Conservation (phyloP, 176 grass and related monocot species). For the Lolium perenne region DNA sequence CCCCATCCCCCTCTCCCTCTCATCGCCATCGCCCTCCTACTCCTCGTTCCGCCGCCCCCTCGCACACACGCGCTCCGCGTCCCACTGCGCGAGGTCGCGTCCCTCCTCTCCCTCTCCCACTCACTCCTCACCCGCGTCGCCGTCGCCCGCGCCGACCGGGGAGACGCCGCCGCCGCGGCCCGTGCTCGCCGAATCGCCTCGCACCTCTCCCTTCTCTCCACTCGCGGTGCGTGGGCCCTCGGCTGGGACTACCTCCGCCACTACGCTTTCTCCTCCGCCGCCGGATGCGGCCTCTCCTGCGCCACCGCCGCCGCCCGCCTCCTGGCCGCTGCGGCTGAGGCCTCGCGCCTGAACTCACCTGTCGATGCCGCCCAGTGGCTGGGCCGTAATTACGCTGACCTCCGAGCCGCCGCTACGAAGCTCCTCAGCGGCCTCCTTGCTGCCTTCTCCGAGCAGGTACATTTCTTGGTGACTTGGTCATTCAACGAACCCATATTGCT, state of each 20-base stretch:
- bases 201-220: conserved; percentile 51
- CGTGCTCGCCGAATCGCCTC: conserved; percentile 63
- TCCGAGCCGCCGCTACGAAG: conserved; percentile 49
- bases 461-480: neutral
- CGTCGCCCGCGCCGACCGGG: conserved; percentile 61
- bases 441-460: conserved; percentile 80
- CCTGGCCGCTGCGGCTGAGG: conserved; percentile 61
- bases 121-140: conserved; percentile 86
- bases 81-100: conserved; percentile 54
- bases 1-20: neutral
- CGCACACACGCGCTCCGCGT: conserved; percentile 43
- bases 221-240: conserved; percentile 64
- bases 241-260: conserved; percentile 88
- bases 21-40: conserved; percentile 45
- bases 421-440: conserved; percentile 69
- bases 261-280: conserved; percentile 62
- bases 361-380: conserved; percentile 62
- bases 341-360: conserved; percentile 51
- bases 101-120: conserved; percentile 76
- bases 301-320: conserved; percentile 48
- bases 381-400: conserved; percentile 55
- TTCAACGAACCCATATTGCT: neutral
- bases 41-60: conserved; percentile 33
- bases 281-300: conserved; percentile 51
- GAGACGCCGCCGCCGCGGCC: conserved; percentile 59